Base-by-base conservation (phyloP, 1,284 basidiomycete species). In the Ustilago hordei region DNA sequence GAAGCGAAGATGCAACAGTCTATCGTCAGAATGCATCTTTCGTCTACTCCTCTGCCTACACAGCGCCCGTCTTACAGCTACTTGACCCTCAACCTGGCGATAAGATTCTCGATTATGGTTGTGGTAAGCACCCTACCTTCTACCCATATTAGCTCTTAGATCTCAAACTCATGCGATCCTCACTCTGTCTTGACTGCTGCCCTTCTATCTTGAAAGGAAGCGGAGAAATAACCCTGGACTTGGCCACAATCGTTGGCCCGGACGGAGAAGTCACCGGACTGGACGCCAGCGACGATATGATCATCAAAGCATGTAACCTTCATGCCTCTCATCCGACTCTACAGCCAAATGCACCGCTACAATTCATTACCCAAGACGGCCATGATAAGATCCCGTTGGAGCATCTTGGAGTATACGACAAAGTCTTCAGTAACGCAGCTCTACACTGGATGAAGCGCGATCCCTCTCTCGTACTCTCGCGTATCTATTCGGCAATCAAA, bases 11-110 rank as follows among this genome's bases (percentile, higher is more conserved):
- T 34, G 74, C 78, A 15, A 60, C 70, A 11, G 64, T 55, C 15
- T 79, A 79, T 28, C 66, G 69, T 17, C 43, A 36, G 31, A 76
- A 79, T 68, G 78, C 78, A 11, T 76, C 78, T 32, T 79, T 79
- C 35, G 78, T 79, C 53, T 80, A 69, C 50, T 78, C 75, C 9
- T 48, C 55, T 12, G 69, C 65, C n/a, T 69, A 75, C 58, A 71
- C 75, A 3, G 52, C 75, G 1, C 55, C 78, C 0, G 71, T 80
- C 19, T 39, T 74, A n/a, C 11, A 43, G 19, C 65, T 80, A 45
- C 71, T 80, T 28, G 78, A 75, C 58, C 58, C 78, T 2, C 52
- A 61, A 32, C 69, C 69, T 1, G 78, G 75, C 11, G 78, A 80
- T 8, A 59, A 35, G 19, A 61, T 80, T 39, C 61, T 80, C 8